These are phyloP conservation scores for Chaetoscypha palmicola DNA, from an alignment of 2,329 filamentous ascomycete species.

Conservation along the genomic window DNA sequence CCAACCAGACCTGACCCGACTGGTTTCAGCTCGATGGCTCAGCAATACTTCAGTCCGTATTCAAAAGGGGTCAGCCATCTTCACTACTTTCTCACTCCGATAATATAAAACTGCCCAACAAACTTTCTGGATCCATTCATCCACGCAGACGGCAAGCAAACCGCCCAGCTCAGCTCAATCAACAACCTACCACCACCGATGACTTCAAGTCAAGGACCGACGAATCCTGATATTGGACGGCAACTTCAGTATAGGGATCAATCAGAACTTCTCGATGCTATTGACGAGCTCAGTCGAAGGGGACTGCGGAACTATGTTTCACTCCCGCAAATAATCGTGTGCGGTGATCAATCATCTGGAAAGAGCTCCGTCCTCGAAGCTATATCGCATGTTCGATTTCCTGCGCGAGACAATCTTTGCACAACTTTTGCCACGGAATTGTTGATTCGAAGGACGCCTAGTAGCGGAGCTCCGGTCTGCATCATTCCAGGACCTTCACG, in stretches of 20 bases:
- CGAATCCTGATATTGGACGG: background rate
- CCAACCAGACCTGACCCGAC: background rate
- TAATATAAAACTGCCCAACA: too few species aligned
- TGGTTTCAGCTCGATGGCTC: background rate
- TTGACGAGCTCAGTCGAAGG: background rate
- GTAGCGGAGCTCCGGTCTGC: background rate
- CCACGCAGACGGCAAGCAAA: too few species aligned
- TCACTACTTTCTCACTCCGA: too few species aligned
- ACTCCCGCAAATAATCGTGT: conserved; percentile 31
- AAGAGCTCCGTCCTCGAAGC: conserved; percentile 31
- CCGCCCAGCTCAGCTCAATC: too few species aligned
- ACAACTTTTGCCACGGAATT: conserved; percentile 39
- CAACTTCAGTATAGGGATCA: background rate
- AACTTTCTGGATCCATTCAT: too few species aligned
- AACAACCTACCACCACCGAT: background rate
- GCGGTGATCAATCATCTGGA: conserved; percentile 23
- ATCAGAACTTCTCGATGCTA: background rate
- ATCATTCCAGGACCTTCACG: background rate
- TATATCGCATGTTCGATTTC: conserved; percentile 34
- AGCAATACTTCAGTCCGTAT: too few species aligned
- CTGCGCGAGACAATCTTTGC: conserved; percentile 33
- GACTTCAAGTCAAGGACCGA: background rate
- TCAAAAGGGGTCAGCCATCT: too few species aligned
- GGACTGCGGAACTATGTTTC: conserved; percentile 11
- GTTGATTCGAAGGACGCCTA: conserved; percentile 17